Evolutionary conservation across 192 early-diverging fungal genomes (phyloP), one percentile per base, ranked within the genome.

Genomic region (Backusella mclennaniae): DNA sequence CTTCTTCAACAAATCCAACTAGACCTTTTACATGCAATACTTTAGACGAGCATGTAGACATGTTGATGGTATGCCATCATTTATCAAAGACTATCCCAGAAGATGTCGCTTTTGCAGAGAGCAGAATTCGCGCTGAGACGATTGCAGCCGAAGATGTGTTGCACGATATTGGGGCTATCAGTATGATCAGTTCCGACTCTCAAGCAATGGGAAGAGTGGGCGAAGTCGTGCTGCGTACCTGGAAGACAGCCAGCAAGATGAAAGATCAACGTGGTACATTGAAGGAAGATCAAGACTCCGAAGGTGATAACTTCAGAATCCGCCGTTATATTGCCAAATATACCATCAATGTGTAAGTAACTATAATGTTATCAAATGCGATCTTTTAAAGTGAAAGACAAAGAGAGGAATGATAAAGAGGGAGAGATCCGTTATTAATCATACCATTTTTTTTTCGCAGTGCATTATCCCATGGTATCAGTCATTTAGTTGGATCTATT

Each of bases 1-100:
- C 97, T 12, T 95, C 93, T 15, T 96, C 94, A 44, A 99, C 97
- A 33, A 99, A 97, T 59, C 97, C 97, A 0, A 99, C 97, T 1
- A 87, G 96, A n/a, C 96, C 96, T 4, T 99, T 87, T 79, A 98
- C 97, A 59, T 81, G 85, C 38, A 99, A 99, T 85, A 99, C 97
- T 21, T 86, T 97, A 56, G 97, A 99, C 83, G 97, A 99, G 79
- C 97, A 99, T 81, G 88, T 99, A 26, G 97, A 99, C 77, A 98
- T 99, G 97, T 87, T 99, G 21, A 97, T 98, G 96, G 95, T 98
- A 5, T 99, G 97, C 82, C 97, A 99, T 82, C 97, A 99, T 77
- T 85, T 99, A 72, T 93, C 92, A 74, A 93, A 92, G 82, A 90
- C 91, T 70, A 92, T 99, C 53, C 95, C 97, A 9, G 97, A 99